These are phyloP conservation scores for Coelastrella sp. DNA, from an alignment of 139 green algal genomes.

Conservation along the genomic window DNA sequence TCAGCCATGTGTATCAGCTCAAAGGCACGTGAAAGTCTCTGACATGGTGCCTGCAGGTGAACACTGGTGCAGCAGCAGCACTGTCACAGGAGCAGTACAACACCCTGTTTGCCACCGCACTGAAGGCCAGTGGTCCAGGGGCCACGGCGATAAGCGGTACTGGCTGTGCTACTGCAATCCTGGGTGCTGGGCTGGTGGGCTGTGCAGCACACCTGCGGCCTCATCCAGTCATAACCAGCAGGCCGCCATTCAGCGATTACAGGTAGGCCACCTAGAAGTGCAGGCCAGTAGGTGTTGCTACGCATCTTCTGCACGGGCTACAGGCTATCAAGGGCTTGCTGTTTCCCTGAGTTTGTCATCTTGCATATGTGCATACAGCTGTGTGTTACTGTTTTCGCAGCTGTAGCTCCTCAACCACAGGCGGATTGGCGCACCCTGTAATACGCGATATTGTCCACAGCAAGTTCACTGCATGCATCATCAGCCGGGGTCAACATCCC, in stretches of 20 bases:
- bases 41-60: slow-evolving; percentile 1
- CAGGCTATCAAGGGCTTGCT: no score
- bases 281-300: no score
- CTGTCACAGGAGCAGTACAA: background rate
- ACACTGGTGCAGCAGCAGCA: background rate
- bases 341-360: no score
- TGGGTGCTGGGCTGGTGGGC: slow-evolving; percentile 44
- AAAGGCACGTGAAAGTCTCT: no score
- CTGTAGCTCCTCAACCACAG: no score
- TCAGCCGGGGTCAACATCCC: background rate
- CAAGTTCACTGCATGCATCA: background rate
- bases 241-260: slow-evolving; percentile 38
- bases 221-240: slow-evolving; percentile 11
- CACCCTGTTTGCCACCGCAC: background rate
- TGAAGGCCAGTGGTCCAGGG: slow-evolving; percentile 21
- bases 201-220: slow-evolving; percentile 24
- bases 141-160: background rate
- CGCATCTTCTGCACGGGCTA: no score
- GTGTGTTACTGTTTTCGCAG: no score
- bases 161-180: slow-evolving; percentile 9
- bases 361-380: no score
- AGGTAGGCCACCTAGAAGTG: background rate
- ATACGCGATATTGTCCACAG: background rate
- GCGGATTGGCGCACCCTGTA: no score
- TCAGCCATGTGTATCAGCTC: no score